Base-by-base conservation (phyloP, 345 rosid species). In the Chamaenerion angustifolium region DNA sequence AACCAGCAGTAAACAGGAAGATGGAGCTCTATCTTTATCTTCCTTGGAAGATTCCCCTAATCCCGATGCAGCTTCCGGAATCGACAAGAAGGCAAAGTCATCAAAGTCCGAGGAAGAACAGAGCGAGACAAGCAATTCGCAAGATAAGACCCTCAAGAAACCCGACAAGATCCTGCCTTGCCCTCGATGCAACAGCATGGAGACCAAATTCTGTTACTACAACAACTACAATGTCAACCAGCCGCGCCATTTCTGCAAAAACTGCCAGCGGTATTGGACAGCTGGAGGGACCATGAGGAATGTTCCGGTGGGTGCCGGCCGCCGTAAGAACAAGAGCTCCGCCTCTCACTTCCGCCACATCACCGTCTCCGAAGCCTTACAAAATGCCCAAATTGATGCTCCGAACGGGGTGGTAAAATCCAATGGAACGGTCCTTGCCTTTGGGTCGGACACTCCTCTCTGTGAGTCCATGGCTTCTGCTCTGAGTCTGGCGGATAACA, bases 241-340 rank as follows among this genome's bases (percentile, higher is more conserved):
- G 57, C 95, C 97, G 8, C 78, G 95, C 0, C 92, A 89, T 61
- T 83, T 89, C 70, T 89, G 97, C 60, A 89, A 83, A 77, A 79
- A 81, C 59, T 85, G 97, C 54, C 97, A 89, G 70, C 81, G 97
- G 60, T 89, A 89, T 70, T 89, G 97, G 97, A 89, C 97, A 1
- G 95, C 90, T 11, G 95, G 97, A 48, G 97, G 97, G 60, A 83
- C 90, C 1, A 85, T 89, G 95, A 78, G 95, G 66, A 85, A 89
- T 50, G 97, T 89, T 12, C 95, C 95, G 0, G 85, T 89, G 47
- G 97, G 97, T 52, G 97, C 97, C 37, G 97, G 95, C 17, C 71
- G 97, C 8, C 85, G 97, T 52, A 89, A 83, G 84, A 89, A 76
- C 70, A 89, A 89, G 79, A 81, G 63, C 52, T 74, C 88, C 0